phyloP scores from a whole-genome alignment of 2,329 filamentous ascomycete species.

The Monilinia fructigena region DNA sequence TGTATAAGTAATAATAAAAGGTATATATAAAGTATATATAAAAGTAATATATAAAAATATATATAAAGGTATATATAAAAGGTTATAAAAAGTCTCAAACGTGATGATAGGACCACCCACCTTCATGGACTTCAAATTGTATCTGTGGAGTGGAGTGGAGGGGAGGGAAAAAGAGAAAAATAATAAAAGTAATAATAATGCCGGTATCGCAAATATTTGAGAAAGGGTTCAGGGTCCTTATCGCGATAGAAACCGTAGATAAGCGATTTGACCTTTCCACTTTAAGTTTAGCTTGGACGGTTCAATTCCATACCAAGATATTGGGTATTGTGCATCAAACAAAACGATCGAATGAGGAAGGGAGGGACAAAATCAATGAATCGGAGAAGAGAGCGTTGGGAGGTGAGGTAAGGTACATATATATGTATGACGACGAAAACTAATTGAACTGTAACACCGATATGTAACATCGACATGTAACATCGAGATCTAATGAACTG shows the following conservation, averaged over 20 bases:
- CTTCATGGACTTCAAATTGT: not conserved
- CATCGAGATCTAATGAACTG: no score
- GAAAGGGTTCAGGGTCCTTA: not conserved
- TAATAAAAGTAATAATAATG: not conserved
- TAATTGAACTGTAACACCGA: no score
- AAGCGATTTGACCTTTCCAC: conserved; percentile 8
- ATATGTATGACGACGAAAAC: no score
- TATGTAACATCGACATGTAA: no score
- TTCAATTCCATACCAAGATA: not conserved
- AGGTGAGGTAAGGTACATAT: no score
- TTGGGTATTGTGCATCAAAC: not conserved
- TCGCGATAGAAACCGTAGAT: conserved; percentile 19
- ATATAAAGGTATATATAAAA: not conserved
- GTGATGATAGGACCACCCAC: not conserved
- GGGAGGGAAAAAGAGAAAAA: not conserved
- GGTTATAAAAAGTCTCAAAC: no score
- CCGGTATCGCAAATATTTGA: conserved; percentile 13
- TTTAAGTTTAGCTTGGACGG: conserved; percentile 1
- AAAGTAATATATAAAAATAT: no score
- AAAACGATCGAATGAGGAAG: no score
- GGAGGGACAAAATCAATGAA: no score
- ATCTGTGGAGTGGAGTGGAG: not conserved
- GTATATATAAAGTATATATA: not conserved
- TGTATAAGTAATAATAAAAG: no score
- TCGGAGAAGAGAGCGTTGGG: no score